Evolutionary conservation across 306 rosid genomes (phyloP).

Genomic region (Hylodesmum podocarpum): DNA sequence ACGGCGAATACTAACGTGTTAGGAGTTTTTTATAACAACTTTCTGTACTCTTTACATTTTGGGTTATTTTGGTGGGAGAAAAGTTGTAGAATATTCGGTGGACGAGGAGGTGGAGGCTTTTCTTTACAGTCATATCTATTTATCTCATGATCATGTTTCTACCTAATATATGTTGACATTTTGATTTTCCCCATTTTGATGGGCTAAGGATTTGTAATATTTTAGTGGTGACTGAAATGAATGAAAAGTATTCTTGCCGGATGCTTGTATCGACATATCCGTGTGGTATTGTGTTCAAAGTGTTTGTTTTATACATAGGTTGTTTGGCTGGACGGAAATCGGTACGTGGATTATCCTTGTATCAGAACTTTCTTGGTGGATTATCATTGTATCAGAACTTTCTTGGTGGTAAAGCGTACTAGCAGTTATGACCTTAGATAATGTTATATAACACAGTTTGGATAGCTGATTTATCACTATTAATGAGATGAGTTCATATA

Average conservation of each 20-base stretch:
- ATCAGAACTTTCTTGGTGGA: neutral
- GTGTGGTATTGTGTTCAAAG: neutral
- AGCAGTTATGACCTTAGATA: no score
- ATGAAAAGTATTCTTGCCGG: slow-evolving; percentile 38
- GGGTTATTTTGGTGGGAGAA: slow-evolving; percentile 38
- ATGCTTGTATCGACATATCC: neutral
- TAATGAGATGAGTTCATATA: no score
- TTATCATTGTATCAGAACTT: no score
- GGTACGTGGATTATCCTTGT: neutral
- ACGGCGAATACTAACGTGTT: slow-evolving; percentile 55
- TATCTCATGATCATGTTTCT: slow-evolving; percentile 47
- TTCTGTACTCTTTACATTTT: slow-evolving; percentile 25
- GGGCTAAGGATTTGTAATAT: slow-evolving; percentile 53
- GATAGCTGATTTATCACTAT: no score
- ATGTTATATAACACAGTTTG: no score
- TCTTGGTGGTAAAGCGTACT: neutral
- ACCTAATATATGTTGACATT: slow-evolving; percentile 43
- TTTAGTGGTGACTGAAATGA: slow-evolving; percentile 49
- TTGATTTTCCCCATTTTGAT: slow-evolving; percentile 36
- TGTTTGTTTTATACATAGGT: neutral
- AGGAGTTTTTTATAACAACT: slow-evolving; percentile 40
- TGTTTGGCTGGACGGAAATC: neutral
- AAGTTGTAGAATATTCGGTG: slow-evolving; percentile 52
- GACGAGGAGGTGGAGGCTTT: slow-evolving; percentile 51
- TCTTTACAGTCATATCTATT: slow-evolving; percentile 37